phyloP scores from a whole-genome alignment of 441 rosid species.

The Theobroma grandiflorum region DNA sequence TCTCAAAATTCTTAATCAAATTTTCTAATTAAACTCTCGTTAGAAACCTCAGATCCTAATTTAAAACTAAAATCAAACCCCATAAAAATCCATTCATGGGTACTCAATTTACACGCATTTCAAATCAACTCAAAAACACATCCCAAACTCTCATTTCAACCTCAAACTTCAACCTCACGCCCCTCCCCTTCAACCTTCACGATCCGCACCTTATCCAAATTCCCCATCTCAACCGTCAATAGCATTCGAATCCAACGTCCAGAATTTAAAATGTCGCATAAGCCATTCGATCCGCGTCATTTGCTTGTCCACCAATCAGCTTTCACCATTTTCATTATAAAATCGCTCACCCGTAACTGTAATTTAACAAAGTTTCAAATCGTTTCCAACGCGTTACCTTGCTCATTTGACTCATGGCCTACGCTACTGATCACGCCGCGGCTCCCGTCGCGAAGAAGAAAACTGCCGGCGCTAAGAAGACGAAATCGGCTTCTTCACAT shows the following conservation, averaged over 20 bases:
- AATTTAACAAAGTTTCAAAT: not conserved
- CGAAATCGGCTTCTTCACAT: slow-evolving; percentile 8
- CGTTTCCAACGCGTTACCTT: not conserved
- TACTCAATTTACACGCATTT: not conserved
- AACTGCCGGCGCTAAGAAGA: slow-evolving; percentile 12
- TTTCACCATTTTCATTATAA: slow-evolving; percentile 16
- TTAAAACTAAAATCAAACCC: not conserved
- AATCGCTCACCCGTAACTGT: not conserved
- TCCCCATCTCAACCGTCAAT: slow-evolving; percentile 9
- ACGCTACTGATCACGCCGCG: not conserved
- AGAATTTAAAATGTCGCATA: not conserved
- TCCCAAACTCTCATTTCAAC: not conserved
- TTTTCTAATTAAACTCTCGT: not conserved
- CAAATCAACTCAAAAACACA: slow-evolving; percentile 28
- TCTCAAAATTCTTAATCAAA: not conserved
- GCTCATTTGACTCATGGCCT: slow-evolving; percentile 16
- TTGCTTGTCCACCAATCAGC: slow-evolving; percentile 25
- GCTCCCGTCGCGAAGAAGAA: slow-evolving; percentile 29
- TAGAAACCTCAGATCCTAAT: slow-evolving; percentile 19
- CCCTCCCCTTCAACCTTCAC: no score
- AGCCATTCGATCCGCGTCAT: slow-evolving; percentile 11
- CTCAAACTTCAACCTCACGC: not conserved
- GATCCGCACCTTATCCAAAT: slow-evolving; percentile 8
- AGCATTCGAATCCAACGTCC: slow-evolving; percentile 1
- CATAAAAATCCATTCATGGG: not conserved